Percentiles rank a stretch among this genome's conserved stretches.
phyloP scores from a whole-genome alignment of 1,139 yeast species.

The Candida labiduridarum region DNA sequence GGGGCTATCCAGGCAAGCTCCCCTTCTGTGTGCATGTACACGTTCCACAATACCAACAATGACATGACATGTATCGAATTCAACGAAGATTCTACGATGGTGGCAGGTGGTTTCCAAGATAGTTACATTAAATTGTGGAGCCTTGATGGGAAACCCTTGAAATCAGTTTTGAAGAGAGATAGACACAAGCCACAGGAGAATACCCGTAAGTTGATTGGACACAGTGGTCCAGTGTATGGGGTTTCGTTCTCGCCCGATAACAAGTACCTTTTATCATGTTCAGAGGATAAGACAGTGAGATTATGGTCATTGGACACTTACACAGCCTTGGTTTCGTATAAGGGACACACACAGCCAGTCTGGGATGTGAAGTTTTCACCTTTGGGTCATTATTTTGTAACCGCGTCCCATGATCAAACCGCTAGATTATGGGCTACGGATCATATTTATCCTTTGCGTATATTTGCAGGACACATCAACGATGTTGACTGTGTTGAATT shows the following conservation, averaged over 20 bases:
- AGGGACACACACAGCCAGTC: slow-evolving; percentile 94
- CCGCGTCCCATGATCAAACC: slow-evolving; percentile 97
- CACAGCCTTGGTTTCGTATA: slow-evolving; percentile 87
- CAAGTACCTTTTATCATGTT: slow-evolving; percentile 74
- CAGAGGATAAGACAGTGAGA: slow-evolving; percentile 91
- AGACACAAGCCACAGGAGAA: slow-evolving; percentile 45
- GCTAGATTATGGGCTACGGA: slow-evolving; percentile 98
- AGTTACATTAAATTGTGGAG: slow-evolving; percentile 91
- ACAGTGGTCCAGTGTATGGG: slow-evolving; percentile 93
- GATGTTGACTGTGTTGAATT: slow-evolving; percentile 95
- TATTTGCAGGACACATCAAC: slow-evolving; percentile 95
- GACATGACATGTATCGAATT: slow-evolving; percentile 83
- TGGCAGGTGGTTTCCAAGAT: slow-evolving; percentile 95
- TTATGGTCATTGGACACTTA: slow-evolving; percentile 94
- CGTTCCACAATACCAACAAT: slow-evolving; percentile 92
- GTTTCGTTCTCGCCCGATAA: slow-evolving; percentile 90
- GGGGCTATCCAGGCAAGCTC: slow-evolving; percentile 70
- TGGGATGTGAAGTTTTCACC: slow-evolving; percentile 98
- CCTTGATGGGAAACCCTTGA: slow-evolving; percentile 83
- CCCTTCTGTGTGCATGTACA: slow-evolving; percentile 97
- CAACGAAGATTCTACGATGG: slow-evolving; percentile 82
- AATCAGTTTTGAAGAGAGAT: slow-evolving; percentile 66
- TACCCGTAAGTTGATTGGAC: slow-evolving; percentile 78
- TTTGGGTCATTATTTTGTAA: slow-evolving; percentile 94
- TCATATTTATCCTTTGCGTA: slow-evolving; percentile 92